Evolutionary conservation across 352 stramenopile genomes (phyloP), one percentile per base, ranked within the genome.

Genomic region (Globisporangium mamillatum): DNA sequence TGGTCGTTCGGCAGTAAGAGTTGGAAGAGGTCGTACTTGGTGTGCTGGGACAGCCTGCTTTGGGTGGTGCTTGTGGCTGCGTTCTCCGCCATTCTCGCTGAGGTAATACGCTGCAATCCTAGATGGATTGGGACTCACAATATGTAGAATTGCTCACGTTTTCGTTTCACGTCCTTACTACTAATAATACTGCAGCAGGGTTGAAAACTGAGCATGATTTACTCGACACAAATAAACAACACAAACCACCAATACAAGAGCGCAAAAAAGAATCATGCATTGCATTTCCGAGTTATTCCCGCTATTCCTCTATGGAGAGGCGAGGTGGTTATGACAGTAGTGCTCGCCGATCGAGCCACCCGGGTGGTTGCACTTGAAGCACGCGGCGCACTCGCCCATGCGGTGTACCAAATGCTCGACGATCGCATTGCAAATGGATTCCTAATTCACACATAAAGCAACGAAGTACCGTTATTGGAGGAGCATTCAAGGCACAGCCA

Each of bases 391-490:
- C 50, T 77, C 70, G 6, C 64, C 66, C 29, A 84, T 68, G 20
- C 55, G 66, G 12, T 78, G 71, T 12, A 93, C 69, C 34, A 95
- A 70, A 7, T 78, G 72, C 72, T 92, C 84, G 10, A 91, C 71
- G 41, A 95, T 77, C 7, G 82, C 85, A 55, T 95, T 95, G 69
- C 76, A 88, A 5, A 92, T 73, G 6, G 84, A 78, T 60, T 95
- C 88, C 82, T 94, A 63, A 56, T 7, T 2, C 50, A 56, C 8
- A 27, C n/a, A 29, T 14, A 56, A 6, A 55, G 4, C 48, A 55
- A 55, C 8, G 7, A 55, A 22, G n/a, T 52, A 52, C 63, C 2
- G n/a, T 52, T 0, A 52, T 9, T 24, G 6, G 20, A 9, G 44
- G 44, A n/a, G 44, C 18, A 22, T 24, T 52, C 14, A 50, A 9